Evolutionary conservation across 768 basidiomycete species (phyloP).

Genomic region (Rhizopogon vinicolor): DNA sequence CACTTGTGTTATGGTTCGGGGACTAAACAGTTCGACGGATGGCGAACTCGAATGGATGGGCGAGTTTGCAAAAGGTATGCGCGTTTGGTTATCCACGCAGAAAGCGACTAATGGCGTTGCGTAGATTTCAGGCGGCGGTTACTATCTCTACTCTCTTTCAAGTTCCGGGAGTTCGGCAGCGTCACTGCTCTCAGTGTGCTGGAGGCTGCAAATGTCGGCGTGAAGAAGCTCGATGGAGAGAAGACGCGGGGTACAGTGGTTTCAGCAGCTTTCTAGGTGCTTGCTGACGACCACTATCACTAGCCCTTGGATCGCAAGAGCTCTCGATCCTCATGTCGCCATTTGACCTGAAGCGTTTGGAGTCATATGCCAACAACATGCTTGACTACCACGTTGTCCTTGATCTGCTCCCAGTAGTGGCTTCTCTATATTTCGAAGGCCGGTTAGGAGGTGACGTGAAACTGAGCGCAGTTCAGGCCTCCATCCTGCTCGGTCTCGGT

Average conservation of each 20-base stretch:
- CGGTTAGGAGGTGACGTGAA: conserved; percentile 59
- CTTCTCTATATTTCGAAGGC: conserved; percentile 81
- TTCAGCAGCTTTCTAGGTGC: conserved; percentile 3
- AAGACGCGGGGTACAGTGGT: conserved; percentile 12
- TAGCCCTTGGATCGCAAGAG: conserved; percentile 32
- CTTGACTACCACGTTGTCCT: conserved; percentile 96
- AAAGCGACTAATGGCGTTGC: background rate
- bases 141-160: conserved; percentile 84
- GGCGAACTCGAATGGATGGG: conserved; percentile 75
- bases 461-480: conserved; percentile 86
- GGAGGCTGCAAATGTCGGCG: conserved; percentile 72
- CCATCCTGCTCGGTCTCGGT: conserved; percentile 86
- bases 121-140: conserved; percentile 94
- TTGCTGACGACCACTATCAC: conserved; percentile 27
- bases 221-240: conserved; percentile 41
- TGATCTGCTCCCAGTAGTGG: conserved; percentile 81
- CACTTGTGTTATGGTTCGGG: conserved; percentile 92
- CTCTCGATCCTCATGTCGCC: conserved; percentile 70
- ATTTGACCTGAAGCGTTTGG: conserved; percentile 93
- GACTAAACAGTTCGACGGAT: conserved; percentile 63
- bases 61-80: conserved; percentile 79
- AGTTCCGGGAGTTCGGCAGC: conserved; percentile 91
- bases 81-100: background rate
- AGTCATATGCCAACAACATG: conserved; percentile 94
- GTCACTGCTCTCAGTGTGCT: conserved; percentile 84